Evolutionary conservation across 2,329 filamentous ascomycete genomes (phyloP).

Genomic region (Penicillium decumbens): DNA sequence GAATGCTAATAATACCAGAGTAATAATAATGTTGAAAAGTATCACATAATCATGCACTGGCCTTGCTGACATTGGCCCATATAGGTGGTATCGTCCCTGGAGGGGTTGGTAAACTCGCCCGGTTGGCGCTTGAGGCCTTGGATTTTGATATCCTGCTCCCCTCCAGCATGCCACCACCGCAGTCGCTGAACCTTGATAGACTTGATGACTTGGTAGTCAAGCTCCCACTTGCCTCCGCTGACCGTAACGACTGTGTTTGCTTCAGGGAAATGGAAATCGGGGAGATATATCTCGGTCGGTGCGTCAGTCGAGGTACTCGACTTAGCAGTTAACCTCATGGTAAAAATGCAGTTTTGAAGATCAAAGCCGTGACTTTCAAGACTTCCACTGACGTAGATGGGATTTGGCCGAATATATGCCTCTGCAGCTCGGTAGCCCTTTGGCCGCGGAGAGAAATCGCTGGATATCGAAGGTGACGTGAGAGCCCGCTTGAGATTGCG

Average conservation of each 20-base stretch:
- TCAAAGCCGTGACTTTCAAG: constrained; percentile 74
- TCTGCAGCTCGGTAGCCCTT: constrained; percentile 83
- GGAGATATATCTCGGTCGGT: constrained; percentile 80
- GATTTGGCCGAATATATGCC: constrained; percentile 82
- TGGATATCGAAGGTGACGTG: constrained; percentile 53
- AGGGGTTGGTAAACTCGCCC: constrained; percentile 41
- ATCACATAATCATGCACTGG: constrained; percentile 51
- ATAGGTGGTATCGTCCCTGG: constrained; percentile 71
- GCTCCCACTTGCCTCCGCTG: constrained; percentile 84
- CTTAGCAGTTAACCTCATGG: constrained; percentile 62
- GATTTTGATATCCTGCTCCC: constrained; percentile 73
- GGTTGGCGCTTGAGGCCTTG: constrained; percentile 64
- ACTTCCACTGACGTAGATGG: constrained; percentile 68
- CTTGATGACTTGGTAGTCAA: constrained; percentile 67
- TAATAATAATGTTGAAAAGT: background rate
- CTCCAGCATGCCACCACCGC: constrained; percentile 88
- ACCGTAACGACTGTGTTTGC: constrained; percentile 67
- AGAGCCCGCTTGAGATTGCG: constrained; percentile 70
- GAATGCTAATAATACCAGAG: background rate
- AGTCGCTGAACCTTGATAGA: constrained; percentile 68
- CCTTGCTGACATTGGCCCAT: constrained; percentile 56
- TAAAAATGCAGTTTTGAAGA: constrained; percentile 71
- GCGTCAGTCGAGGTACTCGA: constrained; percentile 57
- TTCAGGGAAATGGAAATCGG: constrained; percentile 86
- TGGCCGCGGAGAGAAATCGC: constrained; percentile 51